These are phyloP conservation scores for Aspergillus haitiensis DNA, from an alignment of 495 filamentous ascomycete genomes.

Conservation along the genomic window DNA sequence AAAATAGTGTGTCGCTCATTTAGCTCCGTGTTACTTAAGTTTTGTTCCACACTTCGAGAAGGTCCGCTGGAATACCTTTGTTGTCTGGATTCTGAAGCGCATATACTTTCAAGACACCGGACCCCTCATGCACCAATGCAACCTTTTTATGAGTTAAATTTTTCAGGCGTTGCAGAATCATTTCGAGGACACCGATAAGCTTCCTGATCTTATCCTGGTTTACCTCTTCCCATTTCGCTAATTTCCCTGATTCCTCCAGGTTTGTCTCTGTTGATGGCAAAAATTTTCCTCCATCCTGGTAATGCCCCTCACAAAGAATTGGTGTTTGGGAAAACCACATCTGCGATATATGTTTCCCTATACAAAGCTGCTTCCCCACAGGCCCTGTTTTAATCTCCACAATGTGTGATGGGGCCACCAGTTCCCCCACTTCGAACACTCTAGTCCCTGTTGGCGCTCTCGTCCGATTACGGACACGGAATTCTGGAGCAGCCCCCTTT, in stretches of 20 bases:
- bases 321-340: conserved; percentile 13
- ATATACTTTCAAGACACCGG: conserved; percentile 2
- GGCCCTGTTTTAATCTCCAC: conserved; percentile 10
- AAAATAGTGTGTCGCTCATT: too few relatives aligned
- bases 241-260: neutral
- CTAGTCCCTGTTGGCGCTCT: conserved; percentile 1
- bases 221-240: conserved; percentile 2
- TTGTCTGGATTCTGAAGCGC: neutral
- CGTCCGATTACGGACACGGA: neutral
- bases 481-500: neutral
- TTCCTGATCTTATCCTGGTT: conserved; percentile 3
- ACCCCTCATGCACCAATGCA: conserved; percentile 2
- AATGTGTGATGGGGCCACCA: neutral
- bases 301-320: conserved; percentile 3
- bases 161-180: neutral
- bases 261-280: neutral
- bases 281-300: neutral
- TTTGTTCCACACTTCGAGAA: neutral
- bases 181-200: neutral
- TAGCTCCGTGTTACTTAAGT: too few relatives aligned
- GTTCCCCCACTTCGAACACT: neutral
- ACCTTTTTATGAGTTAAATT: neutral
- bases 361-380: neutral
- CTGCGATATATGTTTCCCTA: neutral
- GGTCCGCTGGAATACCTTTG: neutral